Evolutionary conservation across 2,329 filamentous ascomycete genomes (phyloP).

Genomic region (Colletotrichum tropicale): DNA sequence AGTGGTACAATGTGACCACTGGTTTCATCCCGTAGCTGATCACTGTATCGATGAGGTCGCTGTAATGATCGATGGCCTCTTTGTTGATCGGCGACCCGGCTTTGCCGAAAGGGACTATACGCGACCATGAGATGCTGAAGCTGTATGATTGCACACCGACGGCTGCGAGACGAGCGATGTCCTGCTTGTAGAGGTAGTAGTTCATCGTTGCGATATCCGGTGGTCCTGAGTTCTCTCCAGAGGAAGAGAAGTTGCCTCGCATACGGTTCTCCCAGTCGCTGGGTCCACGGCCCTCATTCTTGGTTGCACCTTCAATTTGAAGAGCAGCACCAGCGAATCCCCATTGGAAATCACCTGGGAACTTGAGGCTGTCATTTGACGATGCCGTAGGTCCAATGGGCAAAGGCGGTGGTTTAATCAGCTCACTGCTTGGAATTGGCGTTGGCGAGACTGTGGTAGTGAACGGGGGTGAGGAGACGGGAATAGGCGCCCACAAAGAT

Average conservation of each 20-base stretch:
- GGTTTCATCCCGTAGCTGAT: conserved; percentile 55
- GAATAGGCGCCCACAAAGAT: conserved; percentile 37
- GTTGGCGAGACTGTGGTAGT: conserved; percentile 59
- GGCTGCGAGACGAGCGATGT: conserved; percentile 55
- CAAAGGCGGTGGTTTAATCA: conserved; percentile 28
- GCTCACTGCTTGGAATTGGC: conserved; percentile 56
- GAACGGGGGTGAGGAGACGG: conserved; percentile 27
- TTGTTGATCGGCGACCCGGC: conserved; percentile 55
- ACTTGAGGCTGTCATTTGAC: conserved; percentile 28
- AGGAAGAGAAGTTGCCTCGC: conserved; percentile 27
- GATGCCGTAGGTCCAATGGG: background rate
- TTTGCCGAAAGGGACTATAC: conserved; percentile 55
- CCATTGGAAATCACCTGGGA: conserved; percentile 37
- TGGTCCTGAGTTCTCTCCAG: background rate
- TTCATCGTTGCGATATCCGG: conserved; percentile 40
- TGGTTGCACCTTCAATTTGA: conserved; percentile 2
- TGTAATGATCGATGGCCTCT: conserved; percentile 55
- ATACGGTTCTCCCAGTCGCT: background rate
- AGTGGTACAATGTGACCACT: conserved; percentile 52
- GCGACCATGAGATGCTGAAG: conserved; percentile 56
- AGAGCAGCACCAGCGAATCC: conserved; percentile 1
- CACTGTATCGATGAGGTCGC: conserved; percentile 55
- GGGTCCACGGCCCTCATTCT: background rate
- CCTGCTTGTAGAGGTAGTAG: conserved; percentile 61
- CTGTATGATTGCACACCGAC: conserved; percentile 57